Percentiles rank a stretch among this genome's conserved stretches.
Conservation (phyloP, 2,329 filamentous ascomycete genomes). For the Aspergillus proliferans region DNA sequence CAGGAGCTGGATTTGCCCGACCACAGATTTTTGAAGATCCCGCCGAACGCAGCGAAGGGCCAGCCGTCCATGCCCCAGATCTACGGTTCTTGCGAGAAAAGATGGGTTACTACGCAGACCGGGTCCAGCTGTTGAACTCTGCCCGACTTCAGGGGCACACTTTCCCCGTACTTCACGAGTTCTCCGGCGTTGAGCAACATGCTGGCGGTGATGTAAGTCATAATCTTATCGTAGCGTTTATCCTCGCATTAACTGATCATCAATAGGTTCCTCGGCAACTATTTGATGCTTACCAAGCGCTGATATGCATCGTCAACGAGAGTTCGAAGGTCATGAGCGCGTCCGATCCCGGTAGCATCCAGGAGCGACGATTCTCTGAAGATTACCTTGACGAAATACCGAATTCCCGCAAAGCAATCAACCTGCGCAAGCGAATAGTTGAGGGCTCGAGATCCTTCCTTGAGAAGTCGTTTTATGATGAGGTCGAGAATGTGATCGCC, state of each 20-base stretch:
- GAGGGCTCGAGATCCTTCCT: constrained; percentile 72
- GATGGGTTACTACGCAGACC: constrained; percentile 72
- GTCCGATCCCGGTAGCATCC: constrained; percentile 59
- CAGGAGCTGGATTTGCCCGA: constrained; percentile 58
- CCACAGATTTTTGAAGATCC: constrained; percentile 64
- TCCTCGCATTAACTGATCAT: not conserved
- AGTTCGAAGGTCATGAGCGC: constrained; percentile 53
- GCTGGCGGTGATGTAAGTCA: constrained; percentile 57
- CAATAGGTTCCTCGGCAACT: constrained; percentile 64
- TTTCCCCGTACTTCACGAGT: constrained; percentile 69
- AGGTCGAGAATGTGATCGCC: constrained; percentile 69
- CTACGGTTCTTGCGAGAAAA: constrained; percentile 76
- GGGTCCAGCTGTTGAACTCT: constrained; percentile 71
- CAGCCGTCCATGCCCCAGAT: constrained; percentile 52
- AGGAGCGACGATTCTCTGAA: constrained; percentile 67
- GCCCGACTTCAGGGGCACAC: constrained; percentile 59
- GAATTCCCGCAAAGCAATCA: constrained; percentile 57
- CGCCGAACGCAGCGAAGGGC: constrained; percentile 49
- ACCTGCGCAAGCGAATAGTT: constrained; percentile 72
- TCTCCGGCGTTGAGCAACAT: constrained; percentile 66
- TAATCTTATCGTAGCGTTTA: constrained; percentile 2
- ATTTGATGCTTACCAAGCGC: constrained; percentile 73
- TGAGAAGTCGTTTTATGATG: constrained; percentile 71
- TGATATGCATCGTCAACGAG: constrained; percentile 74
- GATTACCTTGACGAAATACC: constrained; percentile 71